These are phyloP conservation scores for Sarcodon sp. DNA, from an alignment of 768 basidiomycete species.

Conservation along the genomic window DNA sequence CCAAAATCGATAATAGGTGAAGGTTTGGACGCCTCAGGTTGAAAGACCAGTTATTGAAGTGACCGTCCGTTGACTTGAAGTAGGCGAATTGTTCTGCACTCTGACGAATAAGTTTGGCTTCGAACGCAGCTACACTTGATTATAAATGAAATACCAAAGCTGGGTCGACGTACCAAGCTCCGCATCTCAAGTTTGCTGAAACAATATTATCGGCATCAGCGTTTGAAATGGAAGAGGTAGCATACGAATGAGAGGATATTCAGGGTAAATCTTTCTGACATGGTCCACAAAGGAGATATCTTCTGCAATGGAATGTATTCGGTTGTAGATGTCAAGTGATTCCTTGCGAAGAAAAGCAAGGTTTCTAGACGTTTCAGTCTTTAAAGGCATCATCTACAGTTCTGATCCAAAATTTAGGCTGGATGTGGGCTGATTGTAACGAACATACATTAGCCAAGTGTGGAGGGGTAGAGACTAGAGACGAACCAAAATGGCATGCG, in stretches of 20 bases:
- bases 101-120: constrained; percentile 7
- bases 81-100: constrained; percentile 31
- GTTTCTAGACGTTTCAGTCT: constrained; percentile 6
- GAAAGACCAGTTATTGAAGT: constrained; percentile 76
- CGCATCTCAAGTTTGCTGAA: constrained; percentile 84
- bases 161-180: constrained; percentile 87
- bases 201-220: neutral
- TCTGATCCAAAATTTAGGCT: too few species aligned
- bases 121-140: constrained; percentile 4
- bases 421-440: too few species aligned
- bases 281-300: constrained; percentile 59
- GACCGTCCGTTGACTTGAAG: constrained; percentile 91
- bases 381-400: too few species aligned
- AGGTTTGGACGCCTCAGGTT: constrained; percentile 78
- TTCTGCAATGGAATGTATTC: constrained; percentile 74
- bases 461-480: too few species aligned
- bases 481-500: too few species aligned
- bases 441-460: too few species aligned
- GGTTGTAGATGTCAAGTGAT: constrained; percentile 71
- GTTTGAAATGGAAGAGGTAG: neutral
- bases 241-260: constrained; percentile 45
- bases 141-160: constrained; percentile 23
- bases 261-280: constrained; percentile 33
- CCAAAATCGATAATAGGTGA: constrained; percentile 51
- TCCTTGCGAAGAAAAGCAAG: constrained; percentile 50